Base-by-base conservation (phyloP, 305 asterid species). In the Solanum aculeatissimum region DNA sequence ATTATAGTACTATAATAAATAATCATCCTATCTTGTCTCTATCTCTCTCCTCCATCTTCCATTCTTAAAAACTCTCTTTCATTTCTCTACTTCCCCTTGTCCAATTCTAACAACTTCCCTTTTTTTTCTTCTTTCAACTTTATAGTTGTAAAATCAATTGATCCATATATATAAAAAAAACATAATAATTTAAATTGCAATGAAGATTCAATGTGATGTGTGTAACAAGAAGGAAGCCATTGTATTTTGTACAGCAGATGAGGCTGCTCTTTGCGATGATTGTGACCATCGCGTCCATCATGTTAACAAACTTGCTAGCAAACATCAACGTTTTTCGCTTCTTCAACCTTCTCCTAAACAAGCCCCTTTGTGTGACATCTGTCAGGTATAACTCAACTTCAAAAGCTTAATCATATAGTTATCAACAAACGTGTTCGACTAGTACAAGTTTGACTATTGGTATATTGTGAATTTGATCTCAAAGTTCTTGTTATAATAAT, bases 251-350 rank as follows among this genome's bases (percentile, higher is more conserved):
- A 81, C 77, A 43, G 98, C 99, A 53, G 99, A 96, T 83, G 98
- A 96, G 66, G 99, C 99, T 53, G 91, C 97, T 55, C 93, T 96
- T 38, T 96, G 99, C 91, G 69, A 89, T 85, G 87, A 93, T 90
- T 96, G 99, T 86, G 99, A 96, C 89, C 96, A 91, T 92, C 93
- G 93, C 53, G 98, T 96, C 89, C 99, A 96, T 92, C 96, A 95
- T 85, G 98, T 97, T 75, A 96, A 96, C 87, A 96, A 95, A 83
- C 98, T 96, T 82, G 98, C 99, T 85, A 91, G 92, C 18, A 96
- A 95, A 54, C 98, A 96, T 88, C 96, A 88, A 3, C 94, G 99
- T 85, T 96, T 92, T 89, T 88, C 95, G 27, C 94, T 96, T 78
- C 89, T 89, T 85, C 92, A 86, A 57, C 95, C 98, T 47, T 88